These are phyloP conservation scores for Phanerochaete sordida DNA, from an alignment of 768 basidiomycete genomes.

Conservation along the genomic window DNA sequence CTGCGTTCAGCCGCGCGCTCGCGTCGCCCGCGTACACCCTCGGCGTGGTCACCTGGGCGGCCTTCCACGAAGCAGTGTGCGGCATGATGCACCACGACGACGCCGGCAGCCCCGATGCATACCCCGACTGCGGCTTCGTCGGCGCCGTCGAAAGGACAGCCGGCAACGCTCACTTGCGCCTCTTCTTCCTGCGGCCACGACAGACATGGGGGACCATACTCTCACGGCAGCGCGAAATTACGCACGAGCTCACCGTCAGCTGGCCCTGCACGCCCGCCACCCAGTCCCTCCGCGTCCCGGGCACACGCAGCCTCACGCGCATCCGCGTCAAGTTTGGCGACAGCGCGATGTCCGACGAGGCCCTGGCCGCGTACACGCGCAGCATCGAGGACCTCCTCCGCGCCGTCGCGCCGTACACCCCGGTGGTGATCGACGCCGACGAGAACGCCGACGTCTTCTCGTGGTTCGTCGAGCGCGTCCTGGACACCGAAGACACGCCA, in stretches of 20 bases:
- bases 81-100: neutral
- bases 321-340: neutral
- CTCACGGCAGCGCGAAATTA: neutral
- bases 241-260: neutral
- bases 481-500: neutral
- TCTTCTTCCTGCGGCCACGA: neutral
- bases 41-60: neutral
- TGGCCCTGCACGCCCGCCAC: neutral
- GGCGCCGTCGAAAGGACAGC: neutral
- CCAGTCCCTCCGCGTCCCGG: neutral
- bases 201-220: neutral
- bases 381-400: neutral
- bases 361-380: neutral
- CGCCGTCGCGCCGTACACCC: neutral
- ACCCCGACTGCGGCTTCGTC: neutral
- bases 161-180: neutral
- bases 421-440: neutral
- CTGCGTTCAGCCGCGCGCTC: neutral
- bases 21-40: neutral
- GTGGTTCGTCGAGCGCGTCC: neutral
- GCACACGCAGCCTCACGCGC: neutral
- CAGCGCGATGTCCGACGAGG: neutral
- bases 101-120: neutral
- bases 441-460: neutral
- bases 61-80: neutral